phyloP scores from a whole-genome alignment of 116 monocot species.

The Iris pallida region DNA sequence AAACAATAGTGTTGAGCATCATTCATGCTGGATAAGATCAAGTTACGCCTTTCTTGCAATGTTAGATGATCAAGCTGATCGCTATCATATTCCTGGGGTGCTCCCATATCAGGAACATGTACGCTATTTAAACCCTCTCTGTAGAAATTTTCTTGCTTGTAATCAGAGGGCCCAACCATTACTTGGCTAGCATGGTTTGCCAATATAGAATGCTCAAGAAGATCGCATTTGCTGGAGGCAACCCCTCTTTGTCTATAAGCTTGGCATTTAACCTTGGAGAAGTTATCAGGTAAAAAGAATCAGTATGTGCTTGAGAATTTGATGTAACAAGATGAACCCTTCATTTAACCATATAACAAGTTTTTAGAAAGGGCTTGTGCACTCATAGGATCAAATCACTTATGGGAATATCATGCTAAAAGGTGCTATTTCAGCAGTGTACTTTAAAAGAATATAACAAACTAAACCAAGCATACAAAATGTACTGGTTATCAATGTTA shows the following conservation, averaged over 20 bases:
- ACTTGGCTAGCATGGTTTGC: background rate
- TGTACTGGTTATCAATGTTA: no score
- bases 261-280: constrained; percentile 2
- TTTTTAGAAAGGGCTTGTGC: background rate
- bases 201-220: constrained; percentile 4
- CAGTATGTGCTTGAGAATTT: background rate
- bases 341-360: background rate
- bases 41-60: constrained; percentile 9
- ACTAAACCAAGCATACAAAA: no score
- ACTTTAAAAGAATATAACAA: background rate
- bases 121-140: background rate
- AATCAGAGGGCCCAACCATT: constrained; percentile 3
- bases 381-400: background rate
- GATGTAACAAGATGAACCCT: background rate
- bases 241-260: background rate
- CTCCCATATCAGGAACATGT: background rate
- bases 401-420: constrained; percentile 4
- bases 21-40: constrained; percentile 12
- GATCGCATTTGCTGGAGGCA: background rate
- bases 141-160: background rate
- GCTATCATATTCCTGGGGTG: background rate
- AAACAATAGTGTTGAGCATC: background rate
- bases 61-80: constrained; percentile 11
- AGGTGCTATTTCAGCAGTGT: background rate
- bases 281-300: background rate